Base-by-base conservation (phyloP, 768 basidiomycete genomes). In the Pseudohyphozyma bogoriensis region DNA sequence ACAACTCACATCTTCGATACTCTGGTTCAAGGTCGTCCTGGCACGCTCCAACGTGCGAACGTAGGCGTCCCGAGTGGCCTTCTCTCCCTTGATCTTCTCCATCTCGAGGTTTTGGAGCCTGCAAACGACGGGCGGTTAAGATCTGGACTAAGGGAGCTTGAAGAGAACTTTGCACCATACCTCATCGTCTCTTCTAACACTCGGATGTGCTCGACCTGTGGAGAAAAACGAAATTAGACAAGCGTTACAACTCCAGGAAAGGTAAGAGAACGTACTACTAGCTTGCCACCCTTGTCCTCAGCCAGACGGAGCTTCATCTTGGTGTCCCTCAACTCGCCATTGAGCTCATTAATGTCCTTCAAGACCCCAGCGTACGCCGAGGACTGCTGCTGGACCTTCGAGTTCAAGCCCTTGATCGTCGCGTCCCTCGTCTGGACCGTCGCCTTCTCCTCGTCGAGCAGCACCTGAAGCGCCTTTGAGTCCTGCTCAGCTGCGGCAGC, bases 401-500 rank as follows among this genome's bases (percentile, higher is more conserved):
- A 55, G 35, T 66, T 64, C 37, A 73, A 61, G 9, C 55, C 56
- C 7, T 54, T 52, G 12, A 51, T 58, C 16, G 42, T 36, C 29
- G 24, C 44, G 18, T 56, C 42, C 12, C n/a, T 18, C 8, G 44
- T 56, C 22, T 36, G 33, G 26, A 50, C 55, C 4, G 55, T 49
- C 26, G 44, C 62, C 55, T 51, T 55, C 72, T 99, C 91, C 2
- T 77, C 72, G 51, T 89, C 84, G 22, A 92, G 78, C 3, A 55
- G 56, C 18, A 45, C 59, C 55, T 81, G 81, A 56, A 79, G 73
- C 7, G 79, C 77, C 28, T 92, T 86, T 60, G 86, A 71, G 66
- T 90, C 85, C 7, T 85, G 81, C 51, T 83, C 80, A 63, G 85
- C 83, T 20, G 83, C 77, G 15, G 81, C 82, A 71, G 87, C 82